Base-by-base conservation (phyloP, 805 yeast genomes). In the Cyberlindnera japonica region DNA sequence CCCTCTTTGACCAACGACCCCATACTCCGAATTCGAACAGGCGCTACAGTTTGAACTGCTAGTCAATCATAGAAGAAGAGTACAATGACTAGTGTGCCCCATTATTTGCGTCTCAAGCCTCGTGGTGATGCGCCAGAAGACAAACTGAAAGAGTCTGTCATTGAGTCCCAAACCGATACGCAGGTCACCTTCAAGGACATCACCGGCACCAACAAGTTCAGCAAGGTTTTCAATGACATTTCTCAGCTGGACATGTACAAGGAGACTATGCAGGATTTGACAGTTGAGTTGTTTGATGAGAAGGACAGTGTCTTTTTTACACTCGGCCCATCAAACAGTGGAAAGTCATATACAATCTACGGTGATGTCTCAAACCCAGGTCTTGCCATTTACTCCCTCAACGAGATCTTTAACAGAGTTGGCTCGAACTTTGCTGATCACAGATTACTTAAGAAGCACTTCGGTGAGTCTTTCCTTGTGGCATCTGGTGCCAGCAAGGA, bases 311-410 rank as follows among this genome's bases (percentile, higher is more conserved):
- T 69, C 8, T 48, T 74, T 22, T 70, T 75, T 48, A 65, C 77
- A 0, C 49, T 76, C 49, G 81, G 81, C 1, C 75, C 81, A 24
- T 69, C 79, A 1, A 74, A 72, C 25, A 65, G 75, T 6, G 81
- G 81, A 2, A 75, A 75, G 45, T 59, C 66, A 10, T 61, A 57
- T 42, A 57, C 72, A 1, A 45, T 69, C 4, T 62, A 67, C 43
- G 67, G 71, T 20, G 56, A 58, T 41, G 55, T 40, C 8, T 43
- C 55, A 3, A 56, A 59, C 23, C 68, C 71, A 7, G 74, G 74
- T 4, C 48, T 69, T 33, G 55, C 61, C 38, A 65, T 53, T 38
- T 64, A 55, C 54, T 63, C 45, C 10, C 59, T 51, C 45, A 68
- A 58, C 42, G 66, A 44, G 35, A 61, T 47, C 50, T 68, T 64